Evolutionary conservation across 768 basidiomycete genomes (phyloP).

Genomic region (Phlebiopsis flavidoalba): DNA sequence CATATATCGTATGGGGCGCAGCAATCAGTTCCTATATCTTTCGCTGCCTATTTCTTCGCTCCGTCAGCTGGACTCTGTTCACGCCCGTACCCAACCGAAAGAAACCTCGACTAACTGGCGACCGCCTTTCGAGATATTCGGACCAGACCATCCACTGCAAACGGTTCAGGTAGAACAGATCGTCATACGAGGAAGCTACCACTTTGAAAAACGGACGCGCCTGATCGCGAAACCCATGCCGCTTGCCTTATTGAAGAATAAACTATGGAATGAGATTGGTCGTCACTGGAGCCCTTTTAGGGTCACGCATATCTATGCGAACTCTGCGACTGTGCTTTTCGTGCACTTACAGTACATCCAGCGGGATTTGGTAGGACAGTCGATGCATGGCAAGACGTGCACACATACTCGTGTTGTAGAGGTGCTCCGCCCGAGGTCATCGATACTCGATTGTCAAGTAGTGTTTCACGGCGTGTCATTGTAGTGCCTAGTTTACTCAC

Average conservation of each 20-base stretch:
- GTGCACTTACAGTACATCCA: background rate
- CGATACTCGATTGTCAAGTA: background rate
- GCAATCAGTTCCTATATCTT: background rate
- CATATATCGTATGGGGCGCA: background rate
- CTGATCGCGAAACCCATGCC: background rate
- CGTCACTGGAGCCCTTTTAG: background rate
- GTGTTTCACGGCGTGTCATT: background rate
- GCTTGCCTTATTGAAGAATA: background rate
- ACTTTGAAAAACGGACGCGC: background rate
- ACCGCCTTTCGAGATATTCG: background rate
- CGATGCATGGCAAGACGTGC: background rate
- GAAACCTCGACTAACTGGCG: background rate
- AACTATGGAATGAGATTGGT: background rate
- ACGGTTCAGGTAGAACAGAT: background rate
- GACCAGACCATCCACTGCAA: background rate
- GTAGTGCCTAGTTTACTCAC: background rate
- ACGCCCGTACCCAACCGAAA: background rate
- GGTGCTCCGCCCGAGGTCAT: background rate
- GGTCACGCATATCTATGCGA: background rate
- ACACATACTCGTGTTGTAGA: background rate
- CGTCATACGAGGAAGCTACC: background rate
- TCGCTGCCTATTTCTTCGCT: background rate
- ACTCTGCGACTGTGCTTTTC: background rate
- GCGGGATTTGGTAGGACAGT: background rate
- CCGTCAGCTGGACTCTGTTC: background rate